These are phyloP conservation scores for Chiua virens DNA, from an alignment of 768 basidiomycete genomes.

Conservation along the genomic window DNA sequence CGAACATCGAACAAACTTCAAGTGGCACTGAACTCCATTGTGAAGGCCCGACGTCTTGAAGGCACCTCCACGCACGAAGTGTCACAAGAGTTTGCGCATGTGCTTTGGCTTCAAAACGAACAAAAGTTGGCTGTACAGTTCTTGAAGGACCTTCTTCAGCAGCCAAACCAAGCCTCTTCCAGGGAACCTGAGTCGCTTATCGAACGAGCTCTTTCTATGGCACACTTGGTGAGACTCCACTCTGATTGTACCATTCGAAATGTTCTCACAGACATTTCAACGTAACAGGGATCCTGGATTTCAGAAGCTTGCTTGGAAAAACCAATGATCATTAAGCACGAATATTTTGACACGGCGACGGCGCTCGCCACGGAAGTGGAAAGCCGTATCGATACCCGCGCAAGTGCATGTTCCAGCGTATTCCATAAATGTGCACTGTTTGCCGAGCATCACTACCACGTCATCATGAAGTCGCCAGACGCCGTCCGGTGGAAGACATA, in stretches of 20 bases:
- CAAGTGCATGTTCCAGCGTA: constrained; percentile 50
- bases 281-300: constrained; percentile 81
- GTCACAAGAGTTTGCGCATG: constrained; percentile 82
- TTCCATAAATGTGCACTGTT: constrained; percentile 86
- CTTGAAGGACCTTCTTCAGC: constrained; percentile 43
- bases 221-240: constrained; percentile 57
- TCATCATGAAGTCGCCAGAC: constrained; percentile 68
- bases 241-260: neutral
- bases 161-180: constrained; percentile 11
- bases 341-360: constrained; percentile 71
- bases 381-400: constrained; percentile 19
- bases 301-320: constrained; percentile 83
- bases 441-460: constrained; percentile 83
- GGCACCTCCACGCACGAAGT: constrained; percentile 47
- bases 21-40: constrained; percentile 82
- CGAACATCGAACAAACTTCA: constrained; percentile 67
- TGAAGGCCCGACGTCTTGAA: constrained; percentile 69
- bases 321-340: constrained; percentile 63
- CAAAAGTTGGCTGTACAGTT: constrained; percentile 79
- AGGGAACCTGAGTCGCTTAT: constrained; percentile 14
- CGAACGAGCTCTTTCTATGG: constrained; percentile 47
- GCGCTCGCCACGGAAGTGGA: constrained; percentile 27
- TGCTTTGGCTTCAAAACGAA: constrained; percentile 87
- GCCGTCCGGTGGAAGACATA: constrained; percentile 68
- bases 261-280: neutral